Conservation (phyloP, 805 yeast species). For the Dipodascus geniculatus region DNA sequence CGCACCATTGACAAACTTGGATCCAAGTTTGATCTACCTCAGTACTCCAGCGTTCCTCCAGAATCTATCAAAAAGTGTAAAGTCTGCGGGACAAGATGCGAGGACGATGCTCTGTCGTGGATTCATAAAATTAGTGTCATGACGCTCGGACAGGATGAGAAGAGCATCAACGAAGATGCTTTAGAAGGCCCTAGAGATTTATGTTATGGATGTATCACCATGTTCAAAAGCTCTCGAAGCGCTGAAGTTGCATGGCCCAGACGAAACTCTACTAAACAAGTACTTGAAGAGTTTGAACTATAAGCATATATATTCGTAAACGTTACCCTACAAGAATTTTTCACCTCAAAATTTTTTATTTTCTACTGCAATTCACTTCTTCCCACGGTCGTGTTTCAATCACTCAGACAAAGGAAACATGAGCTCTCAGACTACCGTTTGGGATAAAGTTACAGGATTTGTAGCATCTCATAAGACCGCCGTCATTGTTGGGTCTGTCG, state of each 20-base stretch:
- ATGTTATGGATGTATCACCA: constrained; percentile 71
- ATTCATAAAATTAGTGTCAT: constrained; percentile 53
- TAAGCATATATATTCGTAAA: constrained; percentile 16
- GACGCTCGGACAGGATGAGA: constrained; percentile 29
- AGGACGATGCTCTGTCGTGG: constrained; percentile 55
- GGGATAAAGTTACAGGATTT: not conserved
- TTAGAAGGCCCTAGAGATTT: constrained; percentile 25
- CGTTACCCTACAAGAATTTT: constrained; percentile 1
- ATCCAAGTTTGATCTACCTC: not conserved
- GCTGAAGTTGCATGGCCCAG: constrained; percentile 27
- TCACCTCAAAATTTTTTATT: not conserved
- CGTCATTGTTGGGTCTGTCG: not conserved
- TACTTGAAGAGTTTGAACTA: constrained; percentile 39
- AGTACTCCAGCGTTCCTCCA: constrained; percentile 2
- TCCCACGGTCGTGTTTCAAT: not conserved
- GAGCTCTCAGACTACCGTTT: constrained; percentile 1
- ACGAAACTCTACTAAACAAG: constrained; percentile 20
- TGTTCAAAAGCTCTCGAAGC: constrained; percentile 35
- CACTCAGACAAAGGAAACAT: not conserved
- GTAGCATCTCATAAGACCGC: constrained; percentile 1
- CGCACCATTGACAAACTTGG: constrained; percentile 70
- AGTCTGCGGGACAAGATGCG: constrained; percentile 45
- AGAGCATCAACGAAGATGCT: constrained; percentile 8
- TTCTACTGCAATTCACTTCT: not conserved
- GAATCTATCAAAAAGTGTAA: constrained; percentile 31